Percentiles rank a stretch among this genome's conserved stretches.
Evolutionary conservation across 306 rosid genomes (phyloP).

Genomic region (Fragaria ananassa): DNA sequence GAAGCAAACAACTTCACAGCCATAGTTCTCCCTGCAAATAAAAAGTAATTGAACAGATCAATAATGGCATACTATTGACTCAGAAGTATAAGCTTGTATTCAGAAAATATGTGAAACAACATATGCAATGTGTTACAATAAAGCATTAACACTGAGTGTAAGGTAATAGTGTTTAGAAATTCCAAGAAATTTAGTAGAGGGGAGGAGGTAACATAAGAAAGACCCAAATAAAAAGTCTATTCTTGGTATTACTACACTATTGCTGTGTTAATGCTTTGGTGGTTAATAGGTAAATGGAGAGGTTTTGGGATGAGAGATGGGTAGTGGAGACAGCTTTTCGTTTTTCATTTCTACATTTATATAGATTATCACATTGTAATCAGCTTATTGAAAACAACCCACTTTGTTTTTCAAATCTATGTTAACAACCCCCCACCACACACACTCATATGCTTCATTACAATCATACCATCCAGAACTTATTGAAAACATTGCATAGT

Average conservation of each 20-base stretch:
- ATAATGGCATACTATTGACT: background rate
- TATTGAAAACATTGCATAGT: background rate
- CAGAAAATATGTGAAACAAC: background rate
- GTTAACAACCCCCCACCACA: background rate
- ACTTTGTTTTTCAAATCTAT: background rate
- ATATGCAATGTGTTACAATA: background rate
- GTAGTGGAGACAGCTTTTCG: too few relatives aligned
- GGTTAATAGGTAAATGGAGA: too few relatives aligned
- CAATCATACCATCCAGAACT: background rate
- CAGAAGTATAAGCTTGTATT: background rate
- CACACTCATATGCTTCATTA: background rate
- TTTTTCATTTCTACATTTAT: too few relatives aligned
- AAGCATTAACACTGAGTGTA: background rate
- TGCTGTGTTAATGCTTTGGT: background rate
- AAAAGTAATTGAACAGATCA: background rate
- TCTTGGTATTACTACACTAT: too few relatives aligned
- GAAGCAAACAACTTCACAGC: conserved; percentile 95
- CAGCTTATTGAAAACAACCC: too few relatives aligned
- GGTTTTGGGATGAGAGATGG: too few relatives aligned
- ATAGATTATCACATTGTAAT: too few relatives aligned
- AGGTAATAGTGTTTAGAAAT: background rate
- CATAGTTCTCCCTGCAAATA: conserved; percentile 89
- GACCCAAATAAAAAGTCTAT: too few relatives aligned
- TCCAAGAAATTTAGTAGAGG: background rate
- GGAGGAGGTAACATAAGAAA: too few relatives aligned